Evolutionary conservation across 1,284 basidiomycete genomes (phyloP).

Genomic region (Sanguinoderma infundibulare): DNA sequence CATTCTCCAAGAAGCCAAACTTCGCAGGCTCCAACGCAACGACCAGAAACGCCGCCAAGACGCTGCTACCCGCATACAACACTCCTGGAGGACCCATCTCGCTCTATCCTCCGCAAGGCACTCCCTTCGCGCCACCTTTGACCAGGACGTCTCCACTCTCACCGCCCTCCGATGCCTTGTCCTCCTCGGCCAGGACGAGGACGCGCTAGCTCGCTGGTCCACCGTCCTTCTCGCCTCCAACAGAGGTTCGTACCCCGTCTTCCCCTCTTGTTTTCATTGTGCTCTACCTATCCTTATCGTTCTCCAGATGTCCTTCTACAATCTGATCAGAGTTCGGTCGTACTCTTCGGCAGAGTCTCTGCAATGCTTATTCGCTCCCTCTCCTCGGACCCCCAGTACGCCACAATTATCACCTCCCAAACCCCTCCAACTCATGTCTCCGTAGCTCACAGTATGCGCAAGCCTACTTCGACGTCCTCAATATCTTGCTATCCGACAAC

Average conservation of each 20-base stretch:
- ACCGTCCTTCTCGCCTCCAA: slow-evolving; percentile 41
- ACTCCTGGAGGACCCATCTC: slow-evolving; percentile 63
- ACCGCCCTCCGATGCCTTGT: slow-evolving; percentile 65
- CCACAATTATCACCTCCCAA: slow-evolving; percentile 4
- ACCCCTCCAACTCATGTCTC: slow-evolving; percentile 3
- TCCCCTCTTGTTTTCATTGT: too few relatives aligned
- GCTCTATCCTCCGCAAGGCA: slow-evolving; percentile 45
- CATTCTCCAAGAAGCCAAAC: slow-evolving; percentile 66
- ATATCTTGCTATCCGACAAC: slow-evolving; percentile 37
- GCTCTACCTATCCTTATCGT: slow-evolving; percentile 1
- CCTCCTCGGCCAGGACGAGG: slow-evolving; percentile 59
- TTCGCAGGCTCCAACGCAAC: slow-evolving; percentile 60
- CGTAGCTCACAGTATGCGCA: slow-evolving; percentile 44
- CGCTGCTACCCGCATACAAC: slow-evolving; percentile 64
- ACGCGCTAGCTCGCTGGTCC: slow-evolving; percentile 59
- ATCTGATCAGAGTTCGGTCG: slow-evolving; percentile 55
- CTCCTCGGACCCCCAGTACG: slow-evolving; percentile 53
- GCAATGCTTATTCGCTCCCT: slow-evolving; percentile 56
- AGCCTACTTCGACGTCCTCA: slow-evolving; percentile 47
- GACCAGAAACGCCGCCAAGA: slow-evolving; percentile 58
- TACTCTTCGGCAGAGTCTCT: slow-evolving; percentile 54
- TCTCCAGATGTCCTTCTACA: slow-evolving; percentile 47
- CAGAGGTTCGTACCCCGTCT: slow-evolving; percentile 39
- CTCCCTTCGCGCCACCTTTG: slow-evolving; percentile 49
- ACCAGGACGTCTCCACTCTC: slow-evolving; percentile 52